Conservation (phyloP, 495 filamentous ascomycete genomes). For the Trypethelium eluteriae region DNA sequence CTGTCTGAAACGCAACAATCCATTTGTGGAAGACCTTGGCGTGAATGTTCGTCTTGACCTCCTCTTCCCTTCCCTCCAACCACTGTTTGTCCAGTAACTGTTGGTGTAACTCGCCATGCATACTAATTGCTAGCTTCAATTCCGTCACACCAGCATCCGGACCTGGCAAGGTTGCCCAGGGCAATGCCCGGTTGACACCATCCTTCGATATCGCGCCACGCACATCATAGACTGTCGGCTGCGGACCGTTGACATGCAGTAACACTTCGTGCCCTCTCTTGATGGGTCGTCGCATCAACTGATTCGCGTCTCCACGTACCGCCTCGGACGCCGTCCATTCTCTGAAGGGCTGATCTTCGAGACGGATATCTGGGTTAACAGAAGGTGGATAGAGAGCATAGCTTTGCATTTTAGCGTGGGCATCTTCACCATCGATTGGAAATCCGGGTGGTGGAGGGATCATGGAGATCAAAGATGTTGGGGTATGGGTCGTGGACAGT, state of each 20-base stretch:
- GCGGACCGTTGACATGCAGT: not conserved
- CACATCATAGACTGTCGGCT: not conserved
- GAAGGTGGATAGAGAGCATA: constrained; percentile 48
- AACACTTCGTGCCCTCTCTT: not conserved
- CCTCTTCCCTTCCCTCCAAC: not conserved
- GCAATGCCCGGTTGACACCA: not conserved
- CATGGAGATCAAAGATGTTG: constrained; percentile 26
- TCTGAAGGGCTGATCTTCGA: not conserved
- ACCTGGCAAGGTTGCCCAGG: not conserved
- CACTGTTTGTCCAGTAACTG: not conserved
- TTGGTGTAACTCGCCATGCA: not conserved
- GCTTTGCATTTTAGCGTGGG: constrained; percentile 36
- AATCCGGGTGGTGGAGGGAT: constrained; percentile 34
- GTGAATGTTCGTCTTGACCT: not conserved
- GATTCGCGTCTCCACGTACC: not conserved
- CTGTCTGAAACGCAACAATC: constrained; percentile 3
- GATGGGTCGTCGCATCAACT: not conserved
- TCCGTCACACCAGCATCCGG: constrained; percentile 1
- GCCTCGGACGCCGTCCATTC: not conserved
- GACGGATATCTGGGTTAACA: constrained; percentile 28
- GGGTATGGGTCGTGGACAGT: constrained; percentile 35
- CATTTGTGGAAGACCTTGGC: not conserved
- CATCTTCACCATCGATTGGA: constrained; percentile 41
- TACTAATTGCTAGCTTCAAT: constrained; percentile 1
- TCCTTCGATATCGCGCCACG: not conserved